Conservation (phyloP, 768 basidiomycete species). For the Hygrocybe punicea region DNA sequence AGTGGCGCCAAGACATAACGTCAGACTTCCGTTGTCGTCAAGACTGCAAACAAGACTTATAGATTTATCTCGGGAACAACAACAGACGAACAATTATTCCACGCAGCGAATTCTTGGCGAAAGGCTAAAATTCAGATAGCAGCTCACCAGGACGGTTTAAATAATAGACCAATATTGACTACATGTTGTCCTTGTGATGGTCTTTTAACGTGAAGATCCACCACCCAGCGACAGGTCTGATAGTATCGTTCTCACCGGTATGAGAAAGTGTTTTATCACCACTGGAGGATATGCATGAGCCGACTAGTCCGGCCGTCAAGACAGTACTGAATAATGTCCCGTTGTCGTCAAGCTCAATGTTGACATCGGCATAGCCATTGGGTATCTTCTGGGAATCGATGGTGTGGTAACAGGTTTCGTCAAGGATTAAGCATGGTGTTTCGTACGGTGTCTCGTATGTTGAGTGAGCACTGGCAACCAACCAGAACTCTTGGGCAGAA, state of each 20-base stretch:
- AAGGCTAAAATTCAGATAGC: too few species aligned
- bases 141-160: too few species aligned
- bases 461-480: neutral
- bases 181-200: too few species aligned
- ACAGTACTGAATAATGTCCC: constrained; percentile 15
- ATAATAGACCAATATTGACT: too few species aligned
- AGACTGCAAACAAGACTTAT: too few species aligned
- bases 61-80: too few species aligned
- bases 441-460: neutral
- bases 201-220: constrained; percentile 1
- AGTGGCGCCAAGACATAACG: too few species aligned
- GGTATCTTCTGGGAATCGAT: constrained; percentile 11
- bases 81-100: too few species aligned
- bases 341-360: constrained; percentile 22
- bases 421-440: neutral
- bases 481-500: neutral
- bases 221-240: constrained; percentile 19
- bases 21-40: too few species aligned
- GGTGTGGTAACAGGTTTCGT: constrained; percentile 12
- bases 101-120: too few species aligned
- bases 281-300: constrained; percentile 1
- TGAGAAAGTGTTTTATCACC: neutral
- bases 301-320: constrained; percentile 25
- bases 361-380: constrained; percentile 20
- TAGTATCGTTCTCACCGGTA: constrained; percentile 10